Evolutionary conservation across 2,329 filamentous ascomycete genomes (phyloP), one percentile per base, ranked within the genome.

Genomic region (Colletotrichum lindemuthianum): DNA sequence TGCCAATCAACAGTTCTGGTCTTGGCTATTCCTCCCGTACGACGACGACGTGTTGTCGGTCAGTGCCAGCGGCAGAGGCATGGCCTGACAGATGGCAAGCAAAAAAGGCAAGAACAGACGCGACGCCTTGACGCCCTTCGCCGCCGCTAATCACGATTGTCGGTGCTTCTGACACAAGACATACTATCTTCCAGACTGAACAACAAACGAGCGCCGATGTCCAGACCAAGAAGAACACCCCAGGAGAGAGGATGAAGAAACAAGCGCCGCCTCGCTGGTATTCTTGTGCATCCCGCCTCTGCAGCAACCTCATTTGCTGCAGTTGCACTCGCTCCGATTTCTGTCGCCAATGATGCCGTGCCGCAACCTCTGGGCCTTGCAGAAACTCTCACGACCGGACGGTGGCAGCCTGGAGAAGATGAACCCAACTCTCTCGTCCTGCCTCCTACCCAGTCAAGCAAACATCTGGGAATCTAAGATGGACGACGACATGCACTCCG

Each of bases 151-250:
- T 56, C 53, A 34, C 40, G 44, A 36, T 7, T 51, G 40, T 56
- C 51, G 61, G 58, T 65, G 61, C 45, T 56, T 52, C 61, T 56
- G 58, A 65, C 51, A 51, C 61, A 61, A 48, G 61, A 61, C 50
- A 45, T 57, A 61, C 40, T 61, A 45, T 44, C 41, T 56, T 61
- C 58, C 51, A 65, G 48, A 51, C 58, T 36, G 58, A 56, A 56
- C 24, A 52, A 51, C 40, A 65, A 56, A 56, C 61, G 61, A 65
- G 61, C 61, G 61, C 61, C 61, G 61, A 65, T 56, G 34, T 61
- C 61, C 58, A 65, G 61, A 65, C 51, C 51, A 45, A 47, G 24
- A 9, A 37, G 9, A 54, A 32, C 41, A 15, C 24, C 13, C 37
- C 32, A 34, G n/a, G 47, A 65, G 61, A 52, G 61, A 57, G 59